Evolutionary conservation across 2,329 filamentous ascomycete genomes (phyloP), one percentile per base, ranked within the genome.

Genomic region (Dactylellina sp.): DNA sequence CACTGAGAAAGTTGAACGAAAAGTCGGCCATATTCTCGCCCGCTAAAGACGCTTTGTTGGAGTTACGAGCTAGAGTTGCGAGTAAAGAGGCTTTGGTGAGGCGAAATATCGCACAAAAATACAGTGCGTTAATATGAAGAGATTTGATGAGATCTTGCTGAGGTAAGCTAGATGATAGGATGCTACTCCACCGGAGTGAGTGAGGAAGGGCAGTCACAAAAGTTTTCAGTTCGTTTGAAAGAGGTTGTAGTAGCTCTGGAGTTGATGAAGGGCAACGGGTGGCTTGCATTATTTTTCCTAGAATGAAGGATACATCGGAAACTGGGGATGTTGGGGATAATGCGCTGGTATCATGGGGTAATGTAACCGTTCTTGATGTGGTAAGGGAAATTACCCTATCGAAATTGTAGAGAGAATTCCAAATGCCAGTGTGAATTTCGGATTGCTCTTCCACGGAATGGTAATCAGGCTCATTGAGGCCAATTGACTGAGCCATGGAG

Each of bases 401-500:
- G 11, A 71, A 57, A 25, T 71, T 71, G 24, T 71, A 71, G 2
- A 71, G 52, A 14, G 66, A 59, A 28, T 71, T 71, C 66, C 66
- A 71, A 32, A 71, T 59, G 14, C 66, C 66, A n/a, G 49, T 14
- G 16, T 63, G 39, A 2, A 71, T 53, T 37, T 71, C 66, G 3
- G 25, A 24, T 2, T 40, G 32, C 20, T 24, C 44, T 18, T 49
- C 44, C 0, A 37, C 46, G 2, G 42, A 44, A 1, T 28, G n/a
- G 39, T 44, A 50, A 1, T 56, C 53, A n/a, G 42, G 12, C n/a
- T 71, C 66, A 14, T 71, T 60, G 11, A 71, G 50, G 22, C 66
- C 66, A 16, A 71, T 52, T 11, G 66, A 63, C 57, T 71, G 66
- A 1, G 66, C 66, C 66, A 71, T 71, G 6, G 66, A 71, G 28